Evolutionary conservation across 352 stramenopile genomes (phyloP).

Genomic region (Pythium guiyangense): DNA sequence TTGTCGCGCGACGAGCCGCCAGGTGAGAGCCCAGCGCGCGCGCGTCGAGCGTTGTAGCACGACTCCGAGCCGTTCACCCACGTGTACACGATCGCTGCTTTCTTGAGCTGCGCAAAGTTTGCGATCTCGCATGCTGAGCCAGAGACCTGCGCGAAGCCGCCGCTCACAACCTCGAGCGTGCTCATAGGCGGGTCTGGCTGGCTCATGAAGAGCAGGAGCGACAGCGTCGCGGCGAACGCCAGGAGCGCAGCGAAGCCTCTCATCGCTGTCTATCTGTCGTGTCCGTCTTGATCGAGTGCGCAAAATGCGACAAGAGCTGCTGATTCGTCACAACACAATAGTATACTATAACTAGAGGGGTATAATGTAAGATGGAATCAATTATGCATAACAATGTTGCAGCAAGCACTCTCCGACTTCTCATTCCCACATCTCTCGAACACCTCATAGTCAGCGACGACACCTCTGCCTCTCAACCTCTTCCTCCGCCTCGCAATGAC

Average conservation of each 20-base stretch:
- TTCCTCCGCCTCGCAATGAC: constrained; percentile 1
- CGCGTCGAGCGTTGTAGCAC: constrained; percentile 69
- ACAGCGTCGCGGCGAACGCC: constrained; percentile 29
- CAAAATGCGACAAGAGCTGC: too few species aligned
- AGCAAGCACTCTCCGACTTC: too few species aligned
- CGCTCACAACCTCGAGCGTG: constrained; percentile 45
- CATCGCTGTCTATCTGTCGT: constrained; percentile 16
- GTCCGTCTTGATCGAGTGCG: not conserved
- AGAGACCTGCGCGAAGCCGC: constrained; percentile 30
- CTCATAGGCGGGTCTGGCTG: constrained; percentile 46
- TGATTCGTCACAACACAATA: too few species aligned
- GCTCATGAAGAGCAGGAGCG: constrained; percentile 43
- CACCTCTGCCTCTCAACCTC: too few species aligned
- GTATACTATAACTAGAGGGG: too few species aligned
- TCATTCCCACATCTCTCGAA: too few species aligned
- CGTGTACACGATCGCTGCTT: constrained; percentile 78
- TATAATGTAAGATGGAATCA: too few species aligned
- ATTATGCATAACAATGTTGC: too few species aligned
- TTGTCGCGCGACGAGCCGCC: constrained; percentile 73
- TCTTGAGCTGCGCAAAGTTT: constrained; percentile 58
- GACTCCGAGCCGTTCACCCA: constrained; percentile 81
- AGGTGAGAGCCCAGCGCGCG: constrained; percentile 39
- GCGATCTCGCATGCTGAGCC: constrained; percentile 49
- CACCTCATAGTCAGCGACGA: too few species aligned
- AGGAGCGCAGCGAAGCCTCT: constrained; percentile 50